phyloP scores from a whole-genome alignment of 495 filamentous ascomycete species.

The Monascus purpureus region DNA sequence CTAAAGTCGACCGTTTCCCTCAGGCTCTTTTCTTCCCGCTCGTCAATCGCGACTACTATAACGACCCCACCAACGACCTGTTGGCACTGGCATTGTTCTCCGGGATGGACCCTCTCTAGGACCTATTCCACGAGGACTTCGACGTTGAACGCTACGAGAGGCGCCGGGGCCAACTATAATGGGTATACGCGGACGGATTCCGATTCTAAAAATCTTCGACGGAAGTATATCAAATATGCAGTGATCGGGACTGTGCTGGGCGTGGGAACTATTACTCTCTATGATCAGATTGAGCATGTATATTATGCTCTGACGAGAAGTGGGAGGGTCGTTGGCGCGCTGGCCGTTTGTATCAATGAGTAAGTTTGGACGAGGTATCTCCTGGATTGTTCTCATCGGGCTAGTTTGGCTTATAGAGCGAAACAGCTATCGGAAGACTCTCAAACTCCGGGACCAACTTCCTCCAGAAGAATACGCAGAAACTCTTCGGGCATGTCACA shows the following conservation, averaged over 20 bases:
- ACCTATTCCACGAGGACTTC: constrained; percentile 9
- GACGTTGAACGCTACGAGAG: constrained; percentile 4
- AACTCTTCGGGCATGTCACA: constrained; percentile 73
- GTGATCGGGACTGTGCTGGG: constrained; percentile 40
- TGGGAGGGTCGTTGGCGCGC: constrained; percentile 59
- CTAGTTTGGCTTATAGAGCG: too few relatives aligned
- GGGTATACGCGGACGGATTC: too few relatives aligned
- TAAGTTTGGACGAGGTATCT: constrained; percentile 30
- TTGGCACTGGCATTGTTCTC: background rate
- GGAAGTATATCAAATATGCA: constrained; percentile 27
- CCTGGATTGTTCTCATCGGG: background rate
- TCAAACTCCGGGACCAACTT: constrained; percentile 45
- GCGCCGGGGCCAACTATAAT: too few relatives aligned
- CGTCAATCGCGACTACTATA: background rate
- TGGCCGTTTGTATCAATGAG: constrained; percentile 84
- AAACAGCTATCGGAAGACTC: constrained; percentile 76
- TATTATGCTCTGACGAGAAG: constrained; percentile 65
- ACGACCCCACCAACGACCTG: constrained; percentile 1
- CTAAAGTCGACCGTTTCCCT: too few relatives aligned
- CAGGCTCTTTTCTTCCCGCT: constrained; percentile 1
- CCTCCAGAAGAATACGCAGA: constrained; percentile 45
- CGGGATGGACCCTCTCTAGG: background rate
- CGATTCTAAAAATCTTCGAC: constrained; percentile 13
- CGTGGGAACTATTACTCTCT: constrained; percentile 48
- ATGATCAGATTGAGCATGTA: constrained; percentile 56